Evolutionary conservation across 2,329 filamentous ascomycete genomes (phyloP).

Genomic region (Domatiomyces globalis): DNA sequence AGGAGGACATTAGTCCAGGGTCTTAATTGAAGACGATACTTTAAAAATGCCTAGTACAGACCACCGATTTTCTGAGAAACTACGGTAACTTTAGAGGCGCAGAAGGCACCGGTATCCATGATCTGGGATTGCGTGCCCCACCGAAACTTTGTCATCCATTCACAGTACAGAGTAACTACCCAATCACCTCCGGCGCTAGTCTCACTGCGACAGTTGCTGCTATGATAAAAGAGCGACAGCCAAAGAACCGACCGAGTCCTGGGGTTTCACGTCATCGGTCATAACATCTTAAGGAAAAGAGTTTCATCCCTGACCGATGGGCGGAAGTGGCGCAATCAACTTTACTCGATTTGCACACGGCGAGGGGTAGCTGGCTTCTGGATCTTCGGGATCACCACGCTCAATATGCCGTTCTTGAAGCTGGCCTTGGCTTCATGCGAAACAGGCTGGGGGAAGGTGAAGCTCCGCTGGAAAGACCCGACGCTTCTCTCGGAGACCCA

Average conservation of each 20-base stretch:
- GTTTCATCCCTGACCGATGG: background rate
- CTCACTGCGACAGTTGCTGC: background rate
- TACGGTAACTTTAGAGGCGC: background rate
- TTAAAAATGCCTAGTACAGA: too few species aligned
- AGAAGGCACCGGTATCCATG: background rate
- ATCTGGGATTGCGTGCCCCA: too few species aligned
- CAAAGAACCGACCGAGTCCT: background rate
- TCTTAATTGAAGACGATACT: too few species aligned
- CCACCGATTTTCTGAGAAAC: too few species aligned
- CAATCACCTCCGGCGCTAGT: background rate
- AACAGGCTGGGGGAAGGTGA: conserved; percentile 43
- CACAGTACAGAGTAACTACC: background rate
- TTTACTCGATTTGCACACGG: conserved; percentile 42
- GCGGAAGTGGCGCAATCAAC: background rate
- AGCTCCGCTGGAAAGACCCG: conserved; percentile 46
- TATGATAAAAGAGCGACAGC: background rate
- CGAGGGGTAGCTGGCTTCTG: conserved; percentile 31
- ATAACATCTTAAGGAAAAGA: background rate
- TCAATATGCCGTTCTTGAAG: conserved; percentile 47
- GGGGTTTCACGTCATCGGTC: background rate
- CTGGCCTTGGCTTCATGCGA: conserved; percentile 50
- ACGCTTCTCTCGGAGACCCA: conserved; percentile 47
- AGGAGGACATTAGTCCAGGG: too few species aligned
- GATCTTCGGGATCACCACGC: conserved; percentile 44
- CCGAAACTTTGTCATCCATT: background rate